Percentiles rank a stretch among this genome's conserved stretches.
Evolutionary conservation across 1,284 basidiomycete species (phyloP).

Genomic region (Rhizoctonia solani): DNA sequence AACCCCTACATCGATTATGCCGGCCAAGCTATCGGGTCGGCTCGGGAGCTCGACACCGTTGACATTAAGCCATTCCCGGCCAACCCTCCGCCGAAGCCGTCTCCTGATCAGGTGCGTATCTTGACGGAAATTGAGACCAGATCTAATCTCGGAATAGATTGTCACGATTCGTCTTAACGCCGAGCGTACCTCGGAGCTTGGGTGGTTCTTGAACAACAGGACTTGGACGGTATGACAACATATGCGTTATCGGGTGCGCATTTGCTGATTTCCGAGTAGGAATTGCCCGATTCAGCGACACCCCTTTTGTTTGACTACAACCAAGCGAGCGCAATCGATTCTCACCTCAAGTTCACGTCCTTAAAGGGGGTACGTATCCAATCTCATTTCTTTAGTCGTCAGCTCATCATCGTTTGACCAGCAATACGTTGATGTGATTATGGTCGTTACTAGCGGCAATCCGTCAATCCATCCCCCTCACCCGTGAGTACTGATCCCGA

Average conservation of each 20-base stretch:
- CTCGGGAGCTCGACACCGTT: conserved; percentile 1
- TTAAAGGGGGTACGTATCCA: neutral
- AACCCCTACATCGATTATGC: conserved; percentile 26
- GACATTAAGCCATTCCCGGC: conserved; percentile 22
- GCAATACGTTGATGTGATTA: conserved; percentile 31
- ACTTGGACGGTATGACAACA: neutral
- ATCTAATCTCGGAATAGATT: neutral
- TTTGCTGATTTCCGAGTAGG: neutral
- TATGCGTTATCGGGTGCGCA: no score
- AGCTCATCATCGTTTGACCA: neutral
- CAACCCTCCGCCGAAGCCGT: neutral
- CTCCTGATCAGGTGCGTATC: conserved; percentile 9
- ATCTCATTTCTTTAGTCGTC: no score
- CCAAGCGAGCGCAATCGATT: neutral
- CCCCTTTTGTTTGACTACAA: neutral
- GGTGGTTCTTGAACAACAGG: conserved; percentile 22
- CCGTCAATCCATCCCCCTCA: conserved; percentile 3
- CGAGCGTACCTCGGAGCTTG: conserved; percentile 11
- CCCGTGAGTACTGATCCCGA: neutral
- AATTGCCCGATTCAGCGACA: neutral
- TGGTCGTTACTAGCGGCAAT: conserved; percentile 19
- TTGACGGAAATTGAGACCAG: neutral
- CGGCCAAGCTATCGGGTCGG: conserved; percentile 11
- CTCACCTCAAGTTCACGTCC: conserved; percentile 5
- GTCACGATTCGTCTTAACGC: conserved; percentile 18